Evolutionary conservation across 73 alveolate genomes (phyloP).

Genomic region (Symbiodinium pilosum): DNA sequence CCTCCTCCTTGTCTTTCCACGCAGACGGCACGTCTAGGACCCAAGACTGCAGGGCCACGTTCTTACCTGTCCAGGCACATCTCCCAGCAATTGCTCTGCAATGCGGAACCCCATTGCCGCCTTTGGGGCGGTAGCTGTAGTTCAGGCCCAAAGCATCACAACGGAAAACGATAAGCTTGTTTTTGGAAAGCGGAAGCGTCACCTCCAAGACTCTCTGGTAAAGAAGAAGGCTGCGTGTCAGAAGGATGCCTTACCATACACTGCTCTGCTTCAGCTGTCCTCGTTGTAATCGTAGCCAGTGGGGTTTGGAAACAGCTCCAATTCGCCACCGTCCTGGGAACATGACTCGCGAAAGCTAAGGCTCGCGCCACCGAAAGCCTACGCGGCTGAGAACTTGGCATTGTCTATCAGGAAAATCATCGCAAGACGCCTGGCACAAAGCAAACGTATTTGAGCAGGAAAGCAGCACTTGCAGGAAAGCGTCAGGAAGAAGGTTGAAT

Average conservation of each 20-base stretch:
- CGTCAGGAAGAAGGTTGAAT: too few relatives aligned
- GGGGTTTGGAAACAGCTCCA: conserved; percentile 77
- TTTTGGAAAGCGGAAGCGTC: conserved; percentile 61
- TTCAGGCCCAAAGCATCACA: conserved; percentile 74
- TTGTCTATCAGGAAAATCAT: conserved; percentile 65
- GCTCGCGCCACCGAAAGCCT: too few relatives aligned
- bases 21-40: conserved; percentile 59
- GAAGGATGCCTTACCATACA: not conserved
- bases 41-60: conserved; percentile 58
- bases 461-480: too few relatives aligned
- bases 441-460: too few relatives aligned
- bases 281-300: conserved; percentile 87
- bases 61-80: conserved; percentile 13
- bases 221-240: not conserved
- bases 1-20: conserved; percentile 88
- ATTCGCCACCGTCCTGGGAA: conserved; percentile 54
- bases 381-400: not conserved
- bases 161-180: conserved; percentile 62
- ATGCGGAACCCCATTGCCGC: not conserved
- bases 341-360: not conserved
- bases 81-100: too few relatives aligned
- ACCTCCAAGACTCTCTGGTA: not conserved
- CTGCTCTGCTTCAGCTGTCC: not conserved
- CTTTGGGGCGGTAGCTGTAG: conserved; percentile 89
- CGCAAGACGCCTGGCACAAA: conserved; percentile 36